A percentile compares a stretch with the other conserved stretches of the same genome.
These are phyloP conservation scores for Thalassiosira ordinaria DNA, from an alignment of 352 stramenopile genomes.

Conservation along the genomic window DNA sequence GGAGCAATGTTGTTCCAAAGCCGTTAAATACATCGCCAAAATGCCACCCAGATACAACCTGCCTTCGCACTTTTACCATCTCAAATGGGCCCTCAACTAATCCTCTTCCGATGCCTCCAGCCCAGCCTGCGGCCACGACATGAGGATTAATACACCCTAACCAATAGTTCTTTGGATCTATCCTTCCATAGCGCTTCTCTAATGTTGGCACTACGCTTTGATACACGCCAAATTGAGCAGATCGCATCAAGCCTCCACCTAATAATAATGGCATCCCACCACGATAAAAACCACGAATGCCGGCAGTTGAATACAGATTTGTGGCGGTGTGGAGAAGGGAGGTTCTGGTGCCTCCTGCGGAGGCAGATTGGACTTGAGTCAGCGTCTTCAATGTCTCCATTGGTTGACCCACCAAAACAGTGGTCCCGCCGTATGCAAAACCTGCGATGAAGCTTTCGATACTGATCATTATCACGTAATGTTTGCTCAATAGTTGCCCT, in stretches of 20 bases:
- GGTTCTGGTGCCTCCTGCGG: background rate
- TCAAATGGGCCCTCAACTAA: slow-evolving; percentile 84
- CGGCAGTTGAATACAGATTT: slow-evolving; percentile 69
- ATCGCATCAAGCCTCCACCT: slow-evolving; percentile 82
- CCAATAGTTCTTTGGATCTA: slow-evolving; percentile 25
- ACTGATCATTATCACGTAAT: slow-evolving; percentile 23
- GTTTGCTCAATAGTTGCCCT: too few species aligned
- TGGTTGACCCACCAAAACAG: slow-evolving; percentile 74
- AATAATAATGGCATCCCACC: slow-evolving; percentile 81
- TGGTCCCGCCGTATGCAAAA: slow-evolving; percentile 72
- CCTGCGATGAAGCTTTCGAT: slow-evolving; percentile 72
- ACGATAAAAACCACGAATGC: slow-evolving; percentile 78
- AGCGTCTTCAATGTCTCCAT: slow-evolving; percentile 80
- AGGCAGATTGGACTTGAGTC: slow-evolving; percentile 37
- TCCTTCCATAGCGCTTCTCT: slow-evolving; percentile 22
- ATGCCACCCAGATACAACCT: slow-evolving; percentile 69
- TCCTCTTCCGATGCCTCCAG: slow-evolving; percentile 77
- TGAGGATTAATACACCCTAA: slow-evolving; percentile 62
- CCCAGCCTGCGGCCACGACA: slow-evolving; percentile 77
- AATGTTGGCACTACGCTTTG: slow-evolving; percentile 29
- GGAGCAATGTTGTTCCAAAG: slow-evolving; percentile 63
- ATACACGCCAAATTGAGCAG: slow-evolving; percentile 84
- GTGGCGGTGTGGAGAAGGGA: slow-evolving; percentile 45
- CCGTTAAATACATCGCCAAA: slow-evolving; percentile 57
- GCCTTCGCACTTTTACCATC: slow-evolving; percentile 83